Conservation (phyloP, 495 filamentous ascomycete species). For the Saxophila tyrrhenica region DNA sequence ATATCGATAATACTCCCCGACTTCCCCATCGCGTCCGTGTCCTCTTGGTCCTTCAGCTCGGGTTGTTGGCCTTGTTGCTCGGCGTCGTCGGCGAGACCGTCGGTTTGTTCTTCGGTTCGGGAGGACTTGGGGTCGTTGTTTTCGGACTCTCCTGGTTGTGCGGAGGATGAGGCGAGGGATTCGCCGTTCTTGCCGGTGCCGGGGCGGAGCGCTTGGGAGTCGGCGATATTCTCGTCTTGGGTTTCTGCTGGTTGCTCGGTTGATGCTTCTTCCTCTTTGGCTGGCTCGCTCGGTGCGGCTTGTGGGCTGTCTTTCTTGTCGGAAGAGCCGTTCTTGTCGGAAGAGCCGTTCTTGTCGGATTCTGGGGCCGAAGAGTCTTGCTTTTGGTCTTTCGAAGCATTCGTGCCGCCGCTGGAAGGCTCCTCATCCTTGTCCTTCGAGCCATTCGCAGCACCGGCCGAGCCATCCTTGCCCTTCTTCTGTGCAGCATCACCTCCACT, state of each 20-base stretch:
- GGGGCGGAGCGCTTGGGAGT: conserved; percentile 5
- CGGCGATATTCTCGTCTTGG: conserved; percentile 10
- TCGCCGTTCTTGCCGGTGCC: not conserved
- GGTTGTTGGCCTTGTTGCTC: not conserved
- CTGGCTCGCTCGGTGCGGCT: not conserved
- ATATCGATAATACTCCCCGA: conserved; percentile 13
- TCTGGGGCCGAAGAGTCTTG: not conserved
- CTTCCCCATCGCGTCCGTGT: conserved; percentile 15
- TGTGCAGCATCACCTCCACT: not conserved
- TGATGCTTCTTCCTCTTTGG: not conserved
- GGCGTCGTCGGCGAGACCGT: not conserved
- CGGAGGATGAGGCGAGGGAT: not conserved
- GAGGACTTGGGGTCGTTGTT: not conserved
- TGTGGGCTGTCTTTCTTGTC: not conserved
- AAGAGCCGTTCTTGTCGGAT: not conserved
- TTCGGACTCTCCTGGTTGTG: not conserved
- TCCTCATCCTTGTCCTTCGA: not conserved
- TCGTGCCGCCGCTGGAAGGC: not conserved
- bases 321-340: not conserved
- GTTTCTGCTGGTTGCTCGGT: not conserved
- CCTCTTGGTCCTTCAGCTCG: not conserved
- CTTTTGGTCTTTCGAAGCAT: not conserved
- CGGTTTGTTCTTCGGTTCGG: not conserved
- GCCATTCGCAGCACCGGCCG: not conserved
- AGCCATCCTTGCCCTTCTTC: not conserved